These are phyloP conservation scores for Capsicum pubescens DNA, from an alignment of 257 asterid species.

Conservation along the genomic window DNA sequence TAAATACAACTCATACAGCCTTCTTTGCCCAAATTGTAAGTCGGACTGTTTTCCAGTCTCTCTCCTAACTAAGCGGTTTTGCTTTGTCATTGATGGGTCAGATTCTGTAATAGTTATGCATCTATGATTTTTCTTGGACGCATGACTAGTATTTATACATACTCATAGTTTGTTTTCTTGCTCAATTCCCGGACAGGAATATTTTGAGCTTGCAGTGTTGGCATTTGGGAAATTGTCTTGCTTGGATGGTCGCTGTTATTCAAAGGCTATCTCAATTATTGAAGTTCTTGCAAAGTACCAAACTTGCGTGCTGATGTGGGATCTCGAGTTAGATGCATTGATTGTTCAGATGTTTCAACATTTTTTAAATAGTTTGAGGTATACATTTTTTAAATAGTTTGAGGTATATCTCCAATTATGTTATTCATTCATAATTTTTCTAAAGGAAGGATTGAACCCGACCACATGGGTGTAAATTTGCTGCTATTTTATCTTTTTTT, in stretches of 20 bases:
- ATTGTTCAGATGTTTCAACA: conserved; percentile 34
- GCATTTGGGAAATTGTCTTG: conserved; percentile 31
- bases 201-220: conserved; percentile 28
- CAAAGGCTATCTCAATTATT: conserved; percentile 32
- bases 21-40: background rate
- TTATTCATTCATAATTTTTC: background rate
- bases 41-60: background rate
- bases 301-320: conserved; percentile 31
- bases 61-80: conserved; percentile 16
- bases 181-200: conserved; percentile 30
- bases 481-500: background rate
- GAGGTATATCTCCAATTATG: conserved; percentile 24
- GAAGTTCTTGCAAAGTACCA: conserved; percentile 14
- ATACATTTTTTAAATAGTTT: conserved; percentile 25
- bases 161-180: background rate
- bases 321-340: conserved; percentile 29
- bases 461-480: background rate
- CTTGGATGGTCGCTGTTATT: conserved; percentile 29
- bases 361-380: no score
- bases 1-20: background rate
- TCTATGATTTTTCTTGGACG: background rate
- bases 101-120: conserved; percentile 13
- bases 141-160: background rate
- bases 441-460: background rate
- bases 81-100: background rate